Conservation (phyloP, 2,329 filamentous ascomycete species). For the Fusarium annulatum region DNA sequence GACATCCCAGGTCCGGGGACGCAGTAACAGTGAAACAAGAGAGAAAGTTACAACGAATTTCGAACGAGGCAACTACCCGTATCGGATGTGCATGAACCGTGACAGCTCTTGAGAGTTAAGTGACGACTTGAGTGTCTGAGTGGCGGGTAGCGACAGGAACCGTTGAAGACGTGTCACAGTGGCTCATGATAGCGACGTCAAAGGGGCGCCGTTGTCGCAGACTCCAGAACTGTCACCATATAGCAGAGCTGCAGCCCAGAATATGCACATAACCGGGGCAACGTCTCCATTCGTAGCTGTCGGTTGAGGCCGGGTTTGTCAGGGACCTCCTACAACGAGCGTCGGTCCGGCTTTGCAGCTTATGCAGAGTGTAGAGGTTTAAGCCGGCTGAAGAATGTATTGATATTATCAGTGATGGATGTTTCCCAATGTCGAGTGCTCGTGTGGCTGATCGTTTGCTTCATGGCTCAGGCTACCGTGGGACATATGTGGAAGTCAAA, state of each 20-base stretch:
- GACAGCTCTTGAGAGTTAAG: conserved; percentile 26
- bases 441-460: conserved; percentile 2
- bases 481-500: conserved; percentile 15
- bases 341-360: not conserved
- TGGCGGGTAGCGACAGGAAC: conserved; percentile 36
- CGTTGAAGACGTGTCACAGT: conserved; percentile 38
- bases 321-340: not conserved
- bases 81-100: conserved; percentile 36
- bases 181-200: conserved; percentile 27
- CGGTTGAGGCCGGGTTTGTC: conserved; percentile 4
- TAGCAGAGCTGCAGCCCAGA: conserved; percentile 25
- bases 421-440: not conserved
- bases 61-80: conserved; percentile 30
- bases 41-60: conserved; percentile 12
- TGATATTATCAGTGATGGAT: not conserved
- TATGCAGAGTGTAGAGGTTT: not conserved
- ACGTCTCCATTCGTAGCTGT: conserved; percentile 17
- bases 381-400: not conserved
- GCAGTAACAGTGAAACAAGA: conserved; percentile 26
- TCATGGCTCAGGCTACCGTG: conserved; percentile 14
- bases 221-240: conserved; percentile 18
- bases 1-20: conserved; percentile 19
- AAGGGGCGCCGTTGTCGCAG: conserved; percentile 19
- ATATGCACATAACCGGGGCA: conserved; percentile 27
- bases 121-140: conserved; percentile 28